Conservation (phyloP, 306 rosid species). For the Corylus heterophylla region DNA sequence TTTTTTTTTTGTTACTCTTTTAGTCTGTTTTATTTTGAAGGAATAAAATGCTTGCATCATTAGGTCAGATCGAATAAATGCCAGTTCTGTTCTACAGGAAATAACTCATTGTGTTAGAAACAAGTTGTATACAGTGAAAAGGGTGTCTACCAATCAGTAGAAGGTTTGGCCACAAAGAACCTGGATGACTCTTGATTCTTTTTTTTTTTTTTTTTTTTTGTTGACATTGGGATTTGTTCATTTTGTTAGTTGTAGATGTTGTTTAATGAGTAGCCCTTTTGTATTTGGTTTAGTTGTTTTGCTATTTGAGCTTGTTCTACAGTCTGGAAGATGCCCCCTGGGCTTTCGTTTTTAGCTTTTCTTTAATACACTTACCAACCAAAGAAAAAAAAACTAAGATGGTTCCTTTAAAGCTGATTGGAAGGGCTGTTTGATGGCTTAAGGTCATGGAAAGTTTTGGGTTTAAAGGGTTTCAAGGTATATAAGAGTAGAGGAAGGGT, state of each 20-base stretch:
- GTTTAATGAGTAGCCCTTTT: no score
- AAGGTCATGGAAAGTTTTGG: no score
- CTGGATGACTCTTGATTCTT: neutral
- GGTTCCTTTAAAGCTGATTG: no score
- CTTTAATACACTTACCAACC: neutral
- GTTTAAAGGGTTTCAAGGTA: neutral
- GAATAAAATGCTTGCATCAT: neutral
- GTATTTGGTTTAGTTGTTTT: no score
- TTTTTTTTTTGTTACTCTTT: no score
- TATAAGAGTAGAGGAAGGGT: neutral
- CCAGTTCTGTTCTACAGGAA: neutral
- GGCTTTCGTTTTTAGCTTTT: neutral
- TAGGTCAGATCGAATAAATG: neutral
- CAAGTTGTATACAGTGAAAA: no score
- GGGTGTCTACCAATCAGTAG: neutral
- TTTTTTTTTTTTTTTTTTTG: no score
- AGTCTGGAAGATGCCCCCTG: neutral
- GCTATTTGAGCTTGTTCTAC: neutral
- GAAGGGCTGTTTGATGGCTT: neutral
- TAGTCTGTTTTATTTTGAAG: neutral
- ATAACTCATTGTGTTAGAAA: no score
- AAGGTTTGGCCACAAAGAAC: neutral
- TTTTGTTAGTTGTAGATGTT: no score
- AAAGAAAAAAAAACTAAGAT: no score
- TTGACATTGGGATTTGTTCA: neutral